Conservation (phyloP, 495 filamentous ascomycete genomes). For the Podospora didyma region DNA sequence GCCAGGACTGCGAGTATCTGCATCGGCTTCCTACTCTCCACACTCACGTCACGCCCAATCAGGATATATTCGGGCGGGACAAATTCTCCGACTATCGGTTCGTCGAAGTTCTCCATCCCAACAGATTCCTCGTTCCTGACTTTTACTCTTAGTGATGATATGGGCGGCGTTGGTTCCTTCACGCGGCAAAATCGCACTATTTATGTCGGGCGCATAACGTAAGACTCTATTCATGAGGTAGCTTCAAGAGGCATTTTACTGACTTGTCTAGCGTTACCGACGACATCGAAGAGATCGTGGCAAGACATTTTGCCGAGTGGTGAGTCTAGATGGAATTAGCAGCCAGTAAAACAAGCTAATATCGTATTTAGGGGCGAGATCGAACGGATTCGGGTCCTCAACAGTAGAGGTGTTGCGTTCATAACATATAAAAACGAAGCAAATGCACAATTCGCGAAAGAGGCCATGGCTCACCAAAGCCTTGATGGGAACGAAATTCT, state of each 20-base stretch:
- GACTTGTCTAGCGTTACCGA: constrained; percentile 97
- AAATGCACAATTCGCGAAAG: constrained; percentile 85
- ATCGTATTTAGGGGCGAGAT: constrained; percentile 55
- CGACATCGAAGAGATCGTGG: constrained; percentile 95
- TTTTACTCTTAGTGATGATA: constrained; percentile 92
- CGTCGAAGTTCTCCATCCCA: too few species aligned
- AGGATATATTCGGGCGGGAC: constrained; percentile 91
- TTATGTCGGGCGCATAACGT: constrained; percentile 86
- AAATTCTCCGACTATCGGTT: constrained; percentile 83
- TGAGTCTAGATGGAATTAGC: not conserved
- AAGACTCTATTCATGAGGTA: too few species aligned
- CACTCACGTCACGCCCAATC: constrained; percentile 83
- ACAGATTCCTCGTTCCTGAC: too few species aligned
- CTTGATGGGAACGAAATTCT: constrained; percentile 26
- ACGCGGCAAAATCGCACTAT: constrained; percentile 88
- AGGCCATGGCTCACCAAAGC: constrained; percentile 83
- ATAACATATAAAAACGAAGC: constrained; percentile 86
- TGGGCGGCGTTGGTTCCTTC: constrained; percentile 92
- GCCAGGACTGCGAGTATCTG: constrained; percentile 89
- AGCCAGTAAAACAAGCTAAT: not conserved
- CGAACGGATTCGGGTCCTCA: constrained; percentile 87
- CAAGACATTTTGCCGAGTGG: constrained; percentile 92
- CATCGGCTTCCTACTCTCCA: constrained; percentile 79
- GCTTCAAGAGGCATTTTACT: too few species aligned
- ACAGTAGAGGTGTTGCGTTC: constrained; percentile 83